phyloP scores from a whole-genome alignment of 371 early-diverging fungal species.

The Mortierella sp. region DNA sequence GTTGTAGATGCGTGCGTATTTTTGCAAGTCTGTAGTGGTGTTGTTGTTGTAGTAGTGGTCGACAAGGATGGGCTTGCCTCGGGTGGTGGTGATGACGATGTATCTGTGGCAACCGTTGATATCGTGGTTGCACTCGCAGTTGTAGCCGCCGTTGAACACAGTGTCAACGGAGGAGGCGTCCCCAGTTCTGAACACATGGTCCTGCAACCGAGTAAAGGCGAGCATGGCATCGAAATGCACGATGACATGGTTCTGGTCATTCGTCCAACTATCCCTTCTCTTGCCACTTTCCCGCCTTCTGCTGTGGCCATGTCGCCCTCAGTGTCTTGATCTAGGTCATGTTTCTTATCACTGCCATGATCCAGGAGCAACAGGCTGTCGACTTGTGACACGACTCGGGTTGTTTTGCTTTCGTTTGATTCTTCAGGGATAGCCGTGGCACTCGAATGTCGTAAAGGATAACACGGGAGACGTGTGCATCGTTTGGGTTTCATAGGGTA shows the following conservation, averaged over 20 bases:
- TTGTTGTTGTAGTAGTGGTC: no score
- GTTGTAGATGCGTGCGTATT: no score
- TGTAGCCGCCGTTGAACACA: conserved; percentile 26
- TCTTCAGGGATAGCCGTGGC: not conserved
- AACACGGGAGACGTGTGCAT: conserved; percentile 41
- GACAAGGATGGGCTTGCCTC: no score
- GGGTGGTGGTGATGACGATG: no score
- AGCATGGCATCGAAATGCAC: conserved; percentile 52
- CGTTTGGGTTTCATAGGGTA: conserved; percentile 26
- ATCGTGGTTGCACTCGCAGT: conserved; percentile 7
- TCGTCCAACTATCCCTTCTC: not conserved
- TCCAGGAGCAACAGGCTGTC: not conserved
- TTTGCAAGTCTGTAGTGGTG: no score
- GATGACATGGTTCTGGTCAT: conserved; percentile 6
- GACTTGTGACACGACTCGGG: not conserved
- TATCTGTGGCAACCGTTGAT: conserved; percentile 3
- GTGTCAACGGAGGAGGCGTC: conserved; percentile 24
- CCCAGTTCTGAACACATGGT: conserved; percentile 14
- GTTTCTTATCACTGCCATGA: not conserved
- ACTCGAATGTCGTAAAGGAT: conserved; percentile 20
- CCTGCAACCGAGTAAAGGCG: conserved; percentile 34
- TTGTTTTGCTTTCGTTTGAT: not conserved
- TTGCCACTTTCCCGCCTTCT: not conserved
- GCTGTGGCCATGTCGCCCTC: no score
- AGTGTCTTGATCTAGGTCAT: no score